phyloP scores from a whole-genome alignment of 1,139 yeast genomes.

The Kodamaea sp. region DNA sequence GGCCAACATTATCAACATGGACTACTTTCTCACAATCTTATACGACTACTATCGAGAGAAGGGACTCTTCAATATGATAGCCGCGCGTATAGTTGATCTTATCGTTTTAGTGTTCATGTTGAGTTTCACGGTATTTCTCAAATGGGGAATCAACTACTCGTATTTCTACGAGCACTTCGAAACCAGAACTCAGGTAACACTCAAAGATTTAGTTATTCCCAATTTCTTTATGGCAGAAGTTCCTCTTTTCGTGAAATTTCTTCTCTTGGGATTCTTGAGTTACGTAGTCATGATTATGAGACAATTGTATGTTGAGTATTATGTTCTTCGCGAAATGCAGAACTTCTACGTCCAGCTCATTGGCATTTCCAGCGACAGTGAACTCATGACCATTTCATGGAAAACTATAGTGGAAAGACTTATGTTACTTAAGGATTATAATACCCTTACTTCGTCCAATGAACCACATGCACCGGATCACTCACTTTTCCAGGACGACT shows the following conservation, averaged over 20 bases:
- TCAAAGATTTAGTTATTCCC: constrained; percentile 53
- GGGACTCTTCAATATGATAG: constrained; percentile 76
- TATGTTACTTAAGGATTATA: constrained; percentile 74
- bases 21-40: constrained; percentile 77
- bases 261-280: constrained; percentile 61
- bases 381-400: constrained; percentile 93
- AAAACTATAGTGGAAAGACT: constrained; percentile 79
- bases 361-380: constrained; percentile 67
- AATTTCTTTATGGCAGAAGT: constrained; percentile 56
- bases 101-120: constrained; percentile 76
- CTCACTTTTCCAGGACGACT: constrained; percentile 29
- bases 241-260: constrained; percentile 54
- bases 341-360: constrained; percentile 69
- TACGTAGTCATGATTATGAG: constrained; percentile 58
- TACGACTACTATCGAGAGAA: constrained; percentile 83
- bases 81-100: constrained; percentile 66
- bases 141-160: constrained; percentile 78
- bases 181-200: constrained; percentile 30
- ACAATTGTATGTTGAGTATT: constrained; percentile 58
- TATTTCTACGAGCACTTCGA: constrained; percentile 29
- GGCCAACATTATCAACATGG: constrained; percentile 94
- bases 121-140: constrained; percentile 72
- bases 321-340: constrained; percentile 60
- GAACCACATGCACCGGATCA: constrained; percentile 14
- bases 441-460: constrained; percentile 60